Conservation (phyloP, 805 yeast genomes). For the Trichomonascus vanleenenianus region DNA sequence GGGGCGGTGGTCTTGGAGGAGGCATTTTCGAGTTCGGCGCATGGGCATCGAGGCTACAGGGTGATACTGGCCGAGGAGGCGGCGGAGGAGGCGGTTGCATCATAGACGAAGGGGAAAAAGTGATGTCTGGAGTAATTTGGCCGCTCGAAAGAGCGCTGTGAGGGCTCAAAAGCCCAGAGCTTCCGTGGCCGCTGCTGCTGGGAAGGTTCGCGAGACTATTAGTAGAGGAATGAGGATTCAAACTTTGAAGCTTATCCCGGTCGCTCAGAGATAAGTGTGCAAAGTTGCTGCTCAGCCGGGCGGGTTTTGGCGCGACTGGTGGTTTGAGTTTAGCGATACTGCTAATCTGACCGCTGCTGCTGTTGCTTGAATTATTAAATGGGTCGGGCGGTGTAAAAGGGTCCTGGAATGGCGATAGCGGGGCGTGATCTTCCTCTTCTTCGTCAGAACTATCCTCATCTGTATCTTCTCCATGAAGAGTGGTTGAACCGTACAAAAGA, state of each 20-base stretch:
- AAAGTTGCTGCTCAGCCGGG: constrained; percentile 6
- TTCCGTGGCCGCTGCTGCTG: neutral
- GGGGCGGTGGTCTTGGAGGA: constrained; percentile 7
- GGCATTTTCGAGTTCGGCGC: too few species aligned
- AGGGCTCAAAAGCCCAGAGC: neutral
- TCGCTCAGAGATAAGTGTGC: neutral
- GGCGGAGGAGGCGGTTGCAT: constrained; percentile 5
- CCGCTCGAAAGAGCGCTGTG: neutral
- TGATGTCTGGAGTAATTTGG: neutral
- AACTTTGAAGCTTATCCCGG: neutral
- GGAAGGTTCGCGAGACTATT: too few species aligned
- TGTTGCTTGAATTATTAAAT: neutral
- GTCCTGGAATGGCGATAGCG: neutral
- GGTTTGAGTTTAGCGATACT: constrained; percentile 1
- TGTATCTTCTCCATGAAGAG: too few species aligned
- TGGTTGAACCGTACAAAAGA: too few species aligned
- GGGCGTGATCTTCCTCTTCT: neutral
- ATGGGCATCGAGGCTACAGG: neutral
- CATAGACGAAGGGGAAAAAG: neutral
- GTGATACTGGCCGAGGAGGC: constrained; percentile 1
- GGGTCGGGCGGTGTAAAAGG: neutral
- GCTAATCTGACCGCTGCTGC: neutral
- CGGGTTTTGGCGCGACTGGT: constrained; percentile 17
- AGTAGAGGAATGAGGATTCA: too few species aligned
- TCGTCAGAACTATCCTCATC: neutral